Conservation (phyloP, 1,284 basidiomycete genomes). For the Puccinia polysora region DNA sequence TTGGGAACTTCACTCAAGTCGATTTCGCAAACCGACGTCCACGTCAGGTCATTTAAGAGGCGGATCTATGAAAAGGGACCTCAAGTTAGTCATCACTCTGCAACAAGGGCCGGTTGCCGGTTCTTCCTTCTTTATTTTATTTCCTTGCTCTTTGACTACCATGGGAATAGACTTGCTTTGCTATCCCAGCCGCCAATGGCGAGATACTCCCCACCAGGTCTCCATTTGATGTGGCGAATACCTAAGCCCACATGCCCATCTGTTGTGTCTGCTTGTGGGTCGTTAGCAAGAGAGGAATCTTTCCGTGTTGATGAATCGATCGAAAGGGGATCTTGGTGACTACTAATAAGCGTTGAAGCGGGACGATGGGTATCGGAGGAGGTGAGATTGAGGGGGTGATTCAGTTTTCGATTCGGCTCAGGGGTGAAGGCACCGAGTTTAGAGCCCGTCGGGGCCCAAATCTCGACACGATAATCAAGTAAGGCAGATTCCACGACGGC, state of each 20-base stretch:
- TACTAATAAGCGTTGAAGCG: neutral
- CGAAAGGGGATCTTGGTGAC: neutral
- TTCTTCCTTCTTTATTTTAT: no score
- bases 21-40: constrained; percentile 37
- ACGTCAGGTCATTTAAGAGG: constrained; percentile 37
- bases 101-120: neutral
- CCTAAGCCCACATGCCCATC: constrained; percentile 67
- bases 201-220: constrained; percentile 72
- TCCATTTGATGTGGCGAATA: constrained; percentile 70
- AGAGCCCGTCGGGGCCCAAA: constrained; percentile 20
- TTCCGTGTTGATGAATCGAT: neutral
- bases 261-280: neutral
- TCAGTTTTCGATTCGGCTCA: neutral
- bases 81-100: neutral
- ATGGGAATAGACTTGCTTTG: constrained; percentile 58
- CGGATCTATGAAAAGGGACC: constrained; percentile 1
- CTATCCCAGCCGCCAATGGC: constrained; percentile 78
- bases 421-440: constrained; percentile 9
- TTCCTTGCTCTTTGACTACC: neutral
- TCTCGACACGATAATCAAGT: constrained; percentile 33
- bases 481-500: constrained; percentile 32
- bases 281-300: neutral
- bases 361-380: constrained; percentile 5
- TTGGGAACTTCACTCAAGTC: constrained; percentile 15
- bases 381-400: neutral